Evolutionary conservation across 805 yeast species (phyloP).

Genomic region (Teunomyces gatunensis): DNA sequence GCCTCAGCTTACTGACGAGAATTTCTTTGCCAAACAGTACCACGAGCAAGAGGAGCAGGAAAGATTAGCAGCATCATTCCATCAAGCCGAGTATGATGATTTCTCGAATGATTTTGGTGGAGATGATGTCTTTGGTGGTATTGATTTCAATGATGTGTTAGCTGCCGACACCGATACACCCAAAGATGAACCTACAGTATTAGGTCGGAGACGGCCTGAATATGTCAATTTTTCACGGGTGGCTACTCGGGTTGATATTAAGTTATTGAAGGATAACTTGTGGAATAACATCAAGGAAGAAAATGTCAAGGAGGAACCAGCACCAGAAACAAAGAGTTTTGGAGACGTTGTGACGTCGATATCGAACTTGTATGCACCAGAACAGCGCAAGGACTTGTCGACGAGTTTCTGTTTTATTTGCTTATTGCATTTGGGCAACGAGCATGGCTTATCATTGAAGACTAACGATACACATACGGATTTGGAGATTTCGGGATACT

Average conservation of each 20-base stretch:
- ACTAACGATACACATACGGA: slow-evolving; percentile 45
- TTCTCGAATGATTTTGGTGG: slow-evolving; percentile 34
- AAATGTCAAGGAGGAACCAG: not conserved
- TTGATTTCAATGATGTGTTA: slow-evolving; percentile 45
- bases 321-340: slow-evolving; percentile 21
- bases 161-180: slow-evolving; percentile 17
- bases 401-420: slow-evolving; percentile 87
- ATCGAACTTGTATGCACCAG: slow-evolving; percentile 50
- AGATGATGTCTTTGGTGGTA: slow-evolving; percentile 34
- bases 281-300: slow-evolving; percentile 54
- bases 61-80: slow-evolving; percentile 34
- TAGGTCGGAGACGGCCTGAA: slow-evolving; percentile 32
- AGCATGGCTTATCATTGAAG: slow-evolving; percentile 63
- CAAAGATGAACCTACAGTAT: slow-evolving; percentile 13
- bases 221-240: slow-evolving; percentile 60
- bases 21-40: slow-evolving; percentile 70
- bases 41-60: slow-evolving; percentile 37
- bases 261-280: slow-evolving; percentile 65
- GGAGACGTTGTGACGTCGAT: slow-evolving; percentile 48
- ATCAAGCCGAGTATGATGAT: slow-evolving; percentile 42
- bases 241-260: slow-evolving; percentile 79
- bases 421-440: slow-evolving; percentile 81
- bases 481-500: slow-evolving; percentile 23
- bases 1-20: slow-evolving; percentile 55
- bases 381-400: slow-evolving; percentile 63